Conservation (phyloP, 495 filamentous ascomycete species). For the Xylaria longipes region DNA sequence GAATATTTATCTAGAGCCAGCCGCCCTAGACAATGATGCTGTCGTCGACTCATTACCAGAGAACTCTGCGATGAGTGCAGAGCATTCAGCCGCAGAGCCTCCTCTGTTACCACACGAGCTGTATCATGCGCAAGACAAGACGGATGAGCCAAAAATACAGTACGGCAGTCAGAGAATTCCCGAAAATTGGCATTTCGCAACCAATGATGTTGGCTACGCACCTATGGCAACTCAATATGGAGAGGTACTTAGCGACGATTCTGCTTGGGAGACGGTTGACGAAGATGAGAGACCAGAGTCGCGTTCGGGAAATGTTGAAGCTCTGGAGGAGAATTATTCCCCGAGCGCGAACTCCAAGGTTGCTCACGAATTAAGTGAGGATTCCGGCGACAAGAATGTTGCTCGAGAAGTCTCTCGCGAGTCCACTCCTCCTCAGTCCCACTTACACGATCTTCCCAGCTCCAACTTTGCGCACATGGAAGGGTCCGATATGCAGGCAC, state of each 20-base stretch:
- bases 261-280: conserved; percentile 17
- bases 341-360: not conserved
- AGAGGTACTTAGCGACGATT: not conserved
- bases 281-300: conserved; percentile 6
- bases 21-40: not conserved
- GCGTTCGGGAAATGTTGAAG: not conserved
- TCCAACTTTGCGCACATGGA: not conserved
- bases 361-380: not conserved
- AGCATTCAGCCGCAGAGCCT: not conserved
- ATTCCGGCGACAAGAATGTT: not conserved
- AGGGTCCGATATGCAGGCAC: not conserved
- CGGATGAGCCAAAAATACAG: not conserved
- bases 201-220: no score
- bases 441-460: not conserved
- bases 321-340: not conserved
- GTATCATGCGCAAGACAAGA: not conserved
- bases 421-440: not conserved
- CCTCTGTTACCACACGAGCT: not conserved
- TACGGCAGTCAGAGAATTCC: not conserved
- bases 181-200: not conserved
- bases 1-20: not conserved
- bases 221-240: not conserved
- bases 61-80: not conserved
- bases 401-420: not conserved
- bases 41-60: not conserved